These are phyloP conservation scores for Hyaloperonospora arabidopsidis DNA, from an alignment of 352 stramenopile species.

Conservation along the genomic window DNA sequence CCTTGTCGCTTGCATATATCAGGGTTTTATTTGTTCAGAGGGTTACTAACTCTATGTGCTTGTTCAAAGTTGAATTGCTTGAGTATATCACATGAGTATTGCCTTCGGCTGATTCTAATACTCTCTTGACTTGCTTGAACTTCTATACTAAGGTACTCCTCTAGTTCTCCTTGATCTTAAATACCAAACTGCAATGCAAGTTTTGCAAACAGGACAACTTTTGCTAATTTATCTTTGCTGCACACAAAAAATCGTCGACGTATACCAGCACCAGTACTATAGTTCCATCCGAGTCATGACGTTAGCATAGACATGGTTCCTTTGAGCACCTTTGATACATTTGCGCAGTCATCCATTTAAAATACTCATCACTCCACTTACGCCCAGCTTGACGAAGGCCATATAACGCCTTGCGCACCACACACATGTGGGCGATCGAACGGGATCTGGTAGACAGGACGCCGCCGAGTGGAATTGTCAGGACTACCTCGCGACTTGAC, in stretches of 20 bases:
- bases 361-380: conserved; percentile 7
- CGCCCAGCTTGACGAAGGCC: conserved; percentile 6
- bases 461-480: too few relatives aligned
- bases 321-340: conserved; percentile 2
- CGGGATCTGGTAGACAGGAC: too few relatives aligned
- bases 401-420: conserved; percentile 9
- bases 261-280: conserved; percentile 1
- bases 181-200: neutral
- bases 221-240: neutral
- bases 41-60: neutral
- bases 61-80: neutral
- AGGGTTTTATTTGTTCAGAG: neutral
- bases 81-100: neutral
- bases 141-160: neutral
- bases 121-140: conserved; percentile 1
- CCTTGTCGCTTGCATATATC: neutral
- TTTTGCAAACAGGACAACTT: neutral
- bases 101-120: neutral
- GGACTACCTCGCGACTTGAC: too few relatives aligned
- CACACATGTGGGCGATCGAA: conserved; percentile 5
- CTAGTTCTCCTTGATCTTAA: neutral
- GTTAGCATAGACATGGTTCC: conserved; percentile 12
- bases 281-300: neutral
- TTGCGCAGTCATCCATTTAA: neutral
- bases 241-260: conserved; percentile 5